Evolutionary conservation across 257 asterid genomes (phyloP).

Genomic region (Capsicum baccatum): DNA sequence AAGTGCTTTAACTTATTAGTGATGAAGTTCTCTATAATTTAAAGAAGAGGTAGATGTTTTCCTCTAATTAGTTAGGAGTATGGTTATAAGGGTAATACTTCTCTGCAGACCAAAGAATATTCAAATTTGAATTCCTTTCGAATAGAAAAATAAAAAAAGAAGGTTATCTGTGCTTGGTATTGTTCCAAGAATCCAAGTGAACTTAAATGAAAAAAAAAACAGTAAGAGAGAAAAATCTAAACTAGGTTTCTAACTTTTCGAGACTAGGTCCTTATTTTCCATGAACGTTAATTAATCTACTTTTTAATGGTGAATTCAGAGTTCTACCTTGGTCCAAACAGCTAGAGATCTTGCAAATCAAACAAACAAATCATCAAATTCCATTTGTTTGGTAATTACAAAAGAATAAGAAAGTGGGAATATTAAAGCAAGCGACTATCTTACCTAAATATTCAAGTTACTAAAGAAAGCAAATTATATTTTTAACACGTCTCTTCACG

Average conservation of each 20-base stretch:
- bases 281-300: background rate
- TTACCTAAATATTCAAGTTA: background rate
- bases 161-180: background rate
- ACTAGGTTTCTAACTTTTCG: background rate
- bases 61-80: too few relatives aligned
- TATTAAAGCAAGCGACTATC: background rate
- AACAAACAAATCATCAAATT: background rate
- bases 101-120: too few relatives aligned
- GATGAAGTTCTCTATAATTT: too few relatives aligned
- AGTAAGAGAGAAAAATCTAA: background rate
- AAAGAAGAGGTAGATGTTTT: too few relatives aligned
- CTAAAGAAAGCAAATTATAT: background rate
- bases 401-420: background rate
- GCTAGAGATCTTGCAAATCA: conserved; percentile 14
- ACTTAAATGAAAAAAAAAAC: background rate
- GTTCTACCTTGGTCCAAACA: background rate
- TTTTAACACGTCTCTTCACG: background rate
- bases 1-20: background rate
- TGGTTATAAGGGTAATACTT: too few relatives aligned
- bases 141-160: too few relatives aligned
- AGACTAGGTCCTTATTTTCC: background rate
- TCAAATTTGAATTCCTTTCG: too few relatives aligned
- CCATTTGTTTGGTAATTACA: background rate
- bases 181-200: background rate
- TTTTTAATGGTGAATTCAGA: background rate